Evolutionary conservation across 2,329 filamentous ascomycete species (phyloP).

Genomic region (Mycosphaerella sp.): DNA sequence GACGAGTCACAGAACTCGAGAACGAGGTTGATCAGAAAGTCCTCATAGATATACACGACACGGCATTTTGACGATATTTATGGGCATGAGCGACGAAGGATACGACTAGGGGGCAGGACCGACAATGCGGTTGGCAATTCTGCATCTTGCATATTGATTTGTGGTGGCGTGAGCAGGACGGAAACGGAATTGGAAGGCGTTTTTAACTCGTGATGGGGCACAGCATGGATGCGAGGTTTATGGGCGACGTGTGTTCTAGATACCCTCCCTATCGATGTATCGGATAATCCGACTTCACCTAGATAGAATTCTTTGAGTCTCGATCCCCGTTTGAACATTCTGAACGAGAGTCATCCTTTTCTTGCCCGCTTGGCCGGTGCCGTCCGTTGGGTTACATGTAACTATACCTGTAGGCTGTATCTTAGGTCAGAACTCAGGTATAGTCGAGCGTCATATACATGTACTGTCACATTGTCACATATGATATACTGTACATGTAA

Average conservation of each 20-base stretch:
- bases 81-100: constrained; percentile 12
- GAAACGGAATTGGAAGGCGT: constrained; percentile 4
- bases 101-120: background rate
- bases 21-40: constrained; percentile 18
- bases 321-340: background rate
- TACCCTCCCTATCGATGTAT: constrained; percentile 4
- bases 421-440: no score
- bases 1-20: constrained; percentile 19
- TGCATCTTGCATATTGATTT: constrained; percentile 8
- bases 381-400: background rate
- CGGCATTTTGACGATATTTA: constrained; percentile 11
- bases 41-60: constrained; percentile 9
- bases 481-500: no score
- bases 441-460: no score
- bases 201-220: background rate
- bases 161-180: background rate
- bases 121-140: constrained; percentile 1
- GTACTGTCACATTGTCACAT: no score
- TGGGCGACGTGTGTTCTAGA: constrained; percentile 10
- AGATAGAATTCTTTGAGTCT: background rate
- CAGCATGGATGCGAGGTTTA: background rate
- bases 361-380: background rate
- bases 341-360: background rate
- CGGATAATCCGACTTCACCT: constrained; percentile 1
- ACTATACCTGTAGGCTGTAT: no score